Evolutionary conservation across 306 rosid species (phyloP), one percentile per base, ranked within the genome.

Genomic region (Ochetophila trinervis): DNA sequence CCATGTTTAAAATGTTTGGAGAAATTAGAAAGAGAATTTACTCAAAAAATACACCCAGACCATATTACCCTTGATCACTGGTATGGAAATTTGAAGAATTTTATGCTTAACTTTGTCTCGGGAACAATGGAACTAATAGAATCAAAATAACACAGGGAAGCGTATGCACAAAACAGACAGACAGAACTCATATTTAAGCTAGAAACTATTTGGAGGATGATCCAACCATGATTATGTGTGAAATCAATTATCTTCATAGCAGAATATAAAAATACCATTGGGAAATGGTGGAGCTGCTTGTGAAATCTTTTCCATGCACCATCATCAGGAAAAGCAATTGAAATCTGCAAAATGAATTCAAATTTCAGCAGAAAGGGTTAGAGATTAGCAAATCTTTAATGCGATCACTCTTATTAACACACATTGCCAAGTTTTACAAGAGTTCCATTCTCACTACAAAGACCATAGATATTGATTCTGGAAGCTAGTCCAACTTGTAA

Each of bases 261-360:
- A 44, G n/a, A 36, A 57, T 3, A 22, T 16, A n/a, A 19, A 7
- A 56, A 65, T 88, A 93, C 99, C 85, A 77, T 93, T 24, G 99
- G 99, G 74, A 90, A 93, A 83, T 93, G 96, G 74, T 90, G 97
- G 35, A 93, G 86, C 82, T 84, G 96, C 71, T 78, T 90, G 74
- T 93, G 91, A 80, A 93, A 93, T 80, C 99, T 81, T 78, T 93
- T 93, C 97, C 97, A 93, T 18, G 99, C 97, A 58, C 99, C 99
- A 66, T 93, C 99, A 70, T 93, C 99, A 11, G 99, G 99, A 86
- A 93, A 93, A 65, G 94, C 91, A 76, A 93, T 78, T 53, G 99
- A 70, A 72, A 93, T 83, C 99, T 93, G 87, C 51, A 63, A 50
- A 42, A 64, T 34, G 45, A 42, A 64, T 27, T 37, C 58, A 50